These are phyloP conservation scores for Prunus mira DNA, from an alignment of 306 rosid species.

Conservation along the genomic window DNA sequence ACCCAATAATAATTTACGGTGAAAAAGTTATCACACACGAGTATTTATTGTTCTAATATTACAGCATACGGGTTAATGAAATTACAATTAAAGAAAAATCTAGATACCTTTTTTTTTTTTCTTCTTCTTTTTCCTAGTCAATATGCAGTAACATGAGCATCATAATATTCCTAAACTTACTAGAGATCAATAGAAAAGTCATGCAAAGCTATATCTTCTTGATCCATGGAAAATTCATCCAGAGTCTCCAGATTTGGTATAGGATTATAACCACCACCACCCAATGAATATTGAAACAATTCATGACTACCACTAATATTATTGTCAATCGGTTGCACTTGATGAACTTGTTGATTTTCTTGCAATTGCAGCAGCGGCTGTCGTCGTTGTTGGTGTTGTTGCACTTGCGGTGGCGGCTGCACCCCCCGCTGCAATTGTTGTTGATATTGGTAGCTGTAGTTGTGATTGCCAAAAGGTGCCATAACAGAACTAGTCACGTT, in stretches of 20 bases:
- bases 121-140: background rate
- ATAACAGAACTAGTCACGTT: background rate
- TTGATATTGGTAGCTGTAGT: slow-evolving; percentile 9
- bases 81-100: background rate
- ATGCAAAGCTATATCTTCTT: slow-evolving; percentile 8
- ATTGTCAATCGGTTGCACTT: slow-evolving; percentile 5
- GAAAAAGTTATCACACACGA: background rate
- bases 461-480: background rate
- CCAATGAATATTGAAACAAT: slow-evolving; percentile 13
- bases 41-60: background rate
- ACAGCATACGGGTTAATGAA: background rate
- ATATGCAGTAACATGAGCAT: background rate
- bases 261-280: background rate
- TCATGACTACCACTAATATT: background rate
- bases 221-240: slow-evolving; percentile 10
- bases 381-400: slow-evolving; percentile 23
- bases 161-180: background rate
- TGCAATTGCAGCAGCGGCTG: background rate
- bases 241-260: background rate
- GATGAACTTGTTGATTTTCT: slow-evolving; percentile 1
- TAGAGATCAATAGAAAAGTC: background rate
- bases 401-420: slow-evolving; percentile 13
- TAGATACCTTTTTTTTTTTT: background rate
- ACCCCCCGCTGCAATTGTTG: slow-evolving; percentile 26
- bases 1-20: background rate